Conservation (phyloP, 106 monocot species). For the Allium cepa region DNA sequence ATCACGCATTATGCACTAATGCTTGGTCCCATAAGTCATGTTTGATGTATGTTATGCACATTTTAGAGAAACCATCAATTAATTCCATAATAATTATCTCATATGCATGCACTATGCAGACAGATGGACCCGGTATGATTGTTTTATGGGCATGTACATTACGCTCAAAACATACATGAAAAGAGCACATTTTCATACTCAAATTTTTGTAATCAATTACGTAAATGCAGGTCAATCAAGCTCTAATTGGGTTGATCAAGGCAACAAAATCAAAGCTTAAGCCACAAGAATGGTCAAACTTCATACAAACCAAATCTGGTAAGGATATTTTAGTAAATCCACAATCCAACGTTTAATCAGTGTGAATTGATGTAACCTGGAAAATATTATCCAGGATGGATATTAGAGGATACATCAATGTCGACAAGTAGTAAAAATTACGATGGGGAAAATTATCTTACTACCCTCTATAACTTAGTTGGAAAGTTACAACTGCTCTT, state of each 20-base stretch:
- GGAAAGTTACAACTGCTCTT: slow-evolving; percentile 68
- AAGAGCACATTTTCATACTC: neutral
- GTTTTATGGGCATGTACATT: too few species aligned
- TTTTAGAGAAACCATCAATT: too few species aligned
- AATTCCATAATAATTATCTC: too few species aligned
- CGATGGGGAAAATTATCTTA: slow-evolving; percentile 20
- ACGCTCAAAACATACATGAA: too few species aligned
- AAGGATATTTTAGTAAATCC: slow-evolving; percentile 4
- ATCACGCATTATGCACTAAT: too few species aligned
- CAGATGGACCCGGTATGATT: too few species aligned
- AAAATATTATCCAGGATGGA: slow-evolving; percentile 24
- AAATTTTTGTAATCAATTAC: neutral
- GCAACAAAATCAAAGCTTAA: slow-evolving; percentile 50
- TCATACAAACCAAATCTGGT: slow-evolving; percentile 43
- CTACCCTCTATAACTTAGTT: slow-evolving; percentile 33
- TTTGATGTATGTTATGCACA: too few species aligned
- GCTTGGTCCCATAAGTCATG: too few species aligned
- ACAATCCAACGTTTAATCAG: neutral
- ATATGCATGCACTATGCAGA: too few species aligned
- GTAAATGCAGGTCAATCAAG: slow-evolving; percentile 58
- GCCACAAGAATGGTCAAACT: slow-evolving; percentile 44
- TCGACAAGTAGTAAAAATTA: slow-evolving; percentile 14
- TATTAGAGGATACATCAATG: slow-evolving; percentile 9
- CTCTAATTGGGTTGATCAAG: slow-evolving; percentile 66
- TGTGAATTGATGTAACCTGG: neutral